Percentiles rank a stretch among this genome's conserved stretches.
Conservation (phyloP, 2,329 filamentous ascomycete genomes). For the Talaromyces amestolkiae region DNA sequence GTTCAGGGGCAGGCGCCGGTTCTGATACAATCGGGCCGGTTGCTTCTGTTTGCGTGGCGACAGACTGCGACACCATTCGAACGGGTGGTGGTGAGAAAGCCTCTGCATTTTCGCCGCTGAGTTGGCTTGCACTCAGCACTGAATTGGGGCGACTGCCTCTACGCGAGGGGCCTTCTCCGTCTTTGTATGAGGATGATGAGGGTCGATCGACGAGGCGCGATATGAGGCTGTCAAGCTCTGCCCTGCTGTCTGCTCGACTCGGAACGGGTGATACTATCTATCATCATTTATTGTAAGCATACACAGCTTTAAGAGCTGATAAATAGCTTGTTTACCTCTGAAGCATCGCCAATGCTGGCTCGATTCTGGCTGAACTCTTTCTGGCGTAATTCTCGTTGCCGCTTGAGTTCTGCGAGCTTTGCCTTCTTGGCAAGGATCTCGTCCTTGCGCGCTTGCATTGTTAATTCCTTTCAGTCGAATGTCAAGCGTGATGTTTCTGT, state of each 20-base stretch:
- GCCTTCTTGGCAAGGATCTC: slow-evolving; percentile 96
- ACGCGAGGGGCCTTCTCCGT: slow-evolving; percentile 45
- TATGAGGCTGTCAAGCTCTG: slow-evolving; percentile 80
- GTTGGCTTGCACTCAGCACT: slow-evolving; percentile 74
- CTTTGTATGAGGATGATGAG: slow-evolving; percentile 64
- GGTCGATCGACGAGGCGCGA: slow-evolving; percentile 77
- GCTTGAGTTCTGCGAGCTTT: slow-evolving; percentile 93
- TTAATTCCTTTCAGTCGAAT: not conserved
- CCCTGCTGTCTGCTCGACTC: slow-evolving; percentile 62
- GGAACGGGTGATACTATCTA: slow-evolving; percentile 69
- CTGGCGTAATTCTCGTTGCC: slow-evolving; percentile 79
- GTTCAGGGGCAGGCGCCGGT: slow-evolving; percentile 62
- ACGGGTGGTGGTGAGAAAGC: slow-evolving; percentile 34
- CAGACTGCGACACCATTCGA: slow-evolving; percentile 44
- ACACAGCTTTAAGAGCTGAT: not conserved
- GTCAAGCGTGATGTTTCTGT: not conserved
- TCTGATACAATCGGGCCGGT: slow-evolving; percentile 72
- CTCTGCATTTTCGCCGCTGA: slow-evolving; percentile 66
- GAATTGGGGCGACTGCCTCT: slow-evolving; percentile 77
- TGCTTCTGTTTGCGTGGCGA: slow-evolving; percentile 67
- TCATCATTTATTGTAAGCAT: not conserved
- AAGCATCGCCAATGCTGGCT: slow-evolving; percentile 64
- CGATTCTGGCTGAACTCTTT: slow-evolving; percentile 70
- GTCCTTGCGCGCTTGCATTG: slow-evolving; percentile 73
- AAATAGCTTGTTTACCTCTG: slow-evolving; percentile 61